Evolutionary conservation across 495 filamentous ascomycete genomes (phyloP).

Genomic region (Viridothelium virens): DNA sequence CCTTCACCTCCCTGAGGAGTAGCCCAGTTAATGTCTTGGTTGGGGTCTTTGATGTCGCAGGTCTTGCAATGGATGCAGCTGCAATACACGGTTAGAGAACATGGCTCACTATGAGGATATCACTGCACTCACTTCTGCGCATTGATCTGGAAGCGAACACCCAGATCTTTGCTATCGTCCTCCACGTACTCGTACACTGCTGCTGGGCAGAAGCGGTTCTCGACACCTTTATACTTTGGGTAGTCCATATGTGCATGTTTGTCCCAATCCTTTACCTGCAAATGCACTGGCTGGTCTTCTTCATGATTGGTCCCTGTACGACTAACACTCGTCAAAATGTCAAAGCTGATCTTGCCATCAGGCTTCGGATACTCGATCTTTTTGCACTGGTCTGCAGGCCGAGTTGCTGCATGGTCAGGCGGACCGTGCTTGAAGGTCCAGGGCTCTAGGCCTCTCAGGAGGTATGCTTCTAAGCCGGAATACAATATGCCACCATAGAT

Average conservation of each 20-base stretch:
- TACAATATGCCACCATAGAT: conserved; percentile 86
- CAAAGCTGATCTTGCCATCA: conserved; percentile 87
- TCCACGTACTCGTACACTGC: conserved; percentile 98
- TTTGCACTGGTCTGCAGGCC: conserved; percentile 63
- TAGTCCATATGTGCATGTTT: conserved; percentile 73
- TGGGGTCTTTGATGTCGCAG: conserved; percentile 95
- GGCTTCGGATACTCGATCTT: conserved; percentile 98
- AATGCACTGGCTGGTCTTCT: conserved; percentile 94
- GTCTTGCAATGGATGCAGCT: conserved; percentile 99
- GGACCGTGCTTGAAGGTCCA: conserved; percentile 88
- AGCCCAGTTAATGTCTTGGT: conserved; percentile 80
- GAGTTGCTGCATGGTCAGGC: conserved; percentile 69
- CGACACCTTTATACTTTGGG: conserved; percentile 82
- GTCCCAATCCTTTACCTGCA: conserved; percentile 92
- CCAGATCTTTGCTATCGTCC: conserved; percentile 69
- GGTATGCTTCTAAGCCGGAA: conserved; percentile 83
- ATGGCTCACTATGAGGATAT: background rate
- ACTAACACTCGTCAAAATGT: conserved; percentile 88
- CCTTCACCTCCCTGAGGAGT: conserved; percentile 94
- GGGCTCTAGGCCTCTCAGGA: conserved; percentile 75
- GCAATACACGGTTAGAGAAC: conserved; percentile 27
- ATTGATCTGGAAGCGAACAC: conserved; percentile 96
- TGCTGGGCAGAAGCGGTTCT: conserved; percentile 99
- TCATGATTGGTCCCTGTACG: conserved; percentile 97
- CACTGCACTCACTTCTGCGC: conserved; percentile 74